These are phyloP conservation scores for Xylaria arbuscula DNA, from an alignment of 2,329 filamentous ascomycete species.

Conservation along the genomic window DNA sequence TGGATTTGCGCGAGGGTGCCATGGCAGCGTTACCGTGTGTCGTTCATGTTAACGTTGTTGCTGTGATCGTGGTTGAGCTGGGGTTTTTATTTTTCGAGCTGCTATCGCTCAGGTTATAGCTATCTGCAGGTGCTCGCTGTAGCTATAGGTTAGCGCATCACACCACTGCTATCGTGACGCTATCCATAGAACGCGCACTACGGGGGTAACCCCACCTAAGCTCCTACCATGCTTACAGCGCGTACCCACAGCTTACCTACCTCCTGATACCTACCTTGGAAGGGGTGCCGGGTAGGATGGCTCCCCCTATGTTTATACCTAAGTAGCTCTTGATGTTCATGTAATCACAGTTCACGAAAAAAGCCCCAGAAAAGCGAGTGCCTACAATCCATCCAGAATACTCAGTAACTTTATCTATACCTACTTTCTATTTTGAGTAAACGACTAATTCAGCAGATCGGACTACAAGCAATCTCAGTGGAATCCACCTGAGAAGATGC, in stretches of 20 bases:
- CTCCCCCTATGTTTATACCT: too few relatives aligned
- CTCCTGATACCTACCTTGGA: too few relatives aligned
- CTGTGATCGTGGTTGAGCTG: background rate
- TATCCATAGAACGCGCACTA: too few relatives aligned
- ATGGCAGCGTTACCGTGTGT: conserved; percentile 33
- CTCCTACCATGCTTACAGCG: too few relatives aligned
- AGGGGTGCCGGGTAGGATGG: too few relatives aligned
- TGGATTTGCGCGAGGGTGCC: conserved; percentile 59
- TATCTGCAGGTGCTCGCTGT: too few relatives aligned
- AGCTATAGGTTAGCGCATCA: too few relatives aligned
- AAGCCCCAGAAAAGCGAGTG: background rate
- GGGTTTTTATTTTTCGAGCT: background rate
- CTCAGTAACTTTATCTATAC: conserved; percentile 10
- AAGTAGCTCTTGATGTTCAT: background rate
- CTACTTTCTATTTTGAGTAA: conserved; percentile 19
- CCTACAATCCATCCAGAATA: background rate
- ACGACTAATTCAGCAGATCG: background rate
- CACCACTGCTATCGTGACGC: too few relatives aligned
- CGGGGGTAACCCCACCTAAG: too few relatives aligned
- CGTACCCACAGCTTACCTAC: too few relatives aligned
- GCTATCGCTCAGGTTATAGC: too few relatives aligned
- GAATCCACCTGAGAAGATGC: background rate
- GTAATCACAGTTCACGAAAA: background rate
- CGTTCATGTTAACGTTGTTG: background rate
- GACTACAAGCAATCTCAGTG: background rate